Conservation (phyloP, 805 yeast genomes). For the Gaillardinia entomophila region DNA sequence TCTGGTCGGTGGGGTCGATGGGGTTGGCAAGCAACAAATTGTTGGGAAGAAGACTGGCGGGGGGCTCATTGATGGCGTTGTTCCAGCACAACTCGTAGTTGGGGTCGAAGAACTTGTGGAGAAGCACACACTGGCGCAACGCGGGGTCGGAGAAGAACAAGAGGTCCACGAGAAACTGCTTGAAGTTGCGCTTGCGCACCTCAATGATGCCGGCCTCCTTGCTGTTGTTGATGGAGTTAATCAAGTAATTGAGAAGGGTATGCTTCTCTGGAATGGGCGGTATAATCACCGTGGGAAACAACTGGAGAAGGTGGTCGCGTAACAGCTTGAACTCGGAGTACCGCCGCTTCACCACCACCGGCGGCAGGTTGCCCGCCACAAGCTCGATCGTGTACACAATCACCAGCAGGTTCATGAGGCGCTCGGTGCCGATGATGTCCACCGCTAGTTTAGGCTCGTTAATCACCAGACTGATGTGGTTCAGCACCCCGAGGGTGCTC, state of each 20-base stretch:
- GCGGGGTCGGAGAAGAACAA: conserved; percentile 21
- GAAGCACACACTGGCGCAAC: conserved; percentile 30
- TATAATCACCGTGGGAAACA: conserved; percentile 35
- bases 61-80: conserved; percentile 45
- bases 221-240: conserved; percentile 33
- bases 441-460: conserved; percentile 20
- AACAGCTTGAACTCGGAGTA: conserved; percentile 41
- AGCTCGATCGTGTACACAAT: conserved; percentile 34
- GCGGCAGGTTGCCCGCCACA: conserved; percentile 5
- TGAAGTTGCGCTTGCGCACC: conserved; percentile 42
- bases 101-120: conserved; percentile 47
- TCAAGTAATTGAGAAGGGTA: conserved; percentile 38
- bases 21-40: conserved; percentile 47
- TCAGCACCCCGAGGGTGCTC: conserved; percentile 24
- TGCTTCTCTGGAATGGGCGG: conserved; percentile 45
- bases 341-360: conserved; percentile 34
- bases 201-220: conserved; percentile 38
- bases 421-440: conserved; percentile 30
- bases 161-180: conserved; percentile 38
- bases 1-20: conserved; percentile 44
- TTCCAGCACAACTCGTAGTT: conserved; percentile 45
- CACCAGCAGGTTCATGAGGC: conserved; percentile 27
- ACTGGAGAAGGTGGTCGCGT: conserved; percentile 28
- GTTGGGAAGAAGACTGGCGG: conserved; percentile 39
- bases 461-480: conserved; percentile 21